These are phyloP conservation scores for Sporothrix phasma DNA, from an alignment of 2,329 filamentous ascomycete species.

Conservation along the genomic window DNA sequence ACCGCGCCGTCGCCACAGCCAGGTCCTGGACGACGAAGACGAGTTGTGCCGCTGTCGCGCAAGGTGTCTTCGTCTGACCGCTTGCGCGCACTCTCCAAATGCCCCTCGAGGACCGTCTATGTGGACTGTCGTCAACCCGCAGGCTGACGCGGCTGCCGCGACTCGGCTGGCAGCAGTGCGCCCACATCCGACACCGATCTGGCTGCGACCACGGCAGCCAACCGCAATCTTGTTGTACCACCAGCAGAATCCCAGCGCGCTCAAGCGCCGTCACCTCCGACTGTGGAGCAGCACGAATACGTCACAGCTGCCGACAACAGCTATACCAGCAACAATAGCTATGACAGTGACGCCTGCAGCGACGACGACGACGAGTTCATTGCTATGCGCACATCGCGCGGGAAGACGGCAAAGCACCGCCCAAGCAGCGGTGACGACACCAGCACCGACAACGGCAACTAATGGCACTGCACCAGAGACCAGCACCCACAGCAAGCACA, in stretches of 20 bases:
- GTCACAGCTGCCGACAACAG: neutral
- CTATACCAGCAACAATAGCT: neutral
- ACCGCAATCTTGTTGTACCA: neutral
- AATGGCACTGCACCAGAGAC: neutral
- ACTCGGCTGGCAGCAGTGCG: neutral
- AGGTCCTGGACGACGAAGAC: constrained; percentile 26
- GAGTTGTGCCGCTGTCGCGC: constrained; percentile 25
- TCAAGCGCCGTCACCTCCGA: neutral
- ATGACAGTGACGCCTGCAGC: constrained; percentile 4
- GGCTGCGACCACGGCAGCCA: neutral
- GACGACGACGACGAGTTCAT: constrained; percentile 18
- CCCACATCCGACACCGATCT: neutral
- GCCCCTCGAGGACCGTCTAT: constrained; percentile 27
- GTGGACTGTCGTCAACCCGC: constrained; percentile 28
- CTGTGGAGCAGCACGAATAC: constrained; percentile 4
- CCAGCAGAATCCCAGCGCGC: neutral
- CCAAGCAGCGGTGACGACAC: too few species aligned
- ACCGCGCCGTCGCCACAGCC: constrained; percentile 18
- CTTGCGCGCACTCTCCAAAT: constrained; percentile 28
- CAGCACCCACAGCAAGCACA: neutral
- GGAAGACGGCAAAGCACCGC: neutral
- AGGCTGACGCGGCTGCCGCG: constrained; percentile 10
- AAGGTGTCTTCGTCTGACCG: constrained; percentile 31
- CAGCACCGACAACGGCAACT: neutral
- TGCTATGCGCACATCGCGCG: constrained; percentile 15